Conservation (phyloP, 2,329 filamentous ascomycete genomes). For the Talaromyces pinophilus region DNA sequence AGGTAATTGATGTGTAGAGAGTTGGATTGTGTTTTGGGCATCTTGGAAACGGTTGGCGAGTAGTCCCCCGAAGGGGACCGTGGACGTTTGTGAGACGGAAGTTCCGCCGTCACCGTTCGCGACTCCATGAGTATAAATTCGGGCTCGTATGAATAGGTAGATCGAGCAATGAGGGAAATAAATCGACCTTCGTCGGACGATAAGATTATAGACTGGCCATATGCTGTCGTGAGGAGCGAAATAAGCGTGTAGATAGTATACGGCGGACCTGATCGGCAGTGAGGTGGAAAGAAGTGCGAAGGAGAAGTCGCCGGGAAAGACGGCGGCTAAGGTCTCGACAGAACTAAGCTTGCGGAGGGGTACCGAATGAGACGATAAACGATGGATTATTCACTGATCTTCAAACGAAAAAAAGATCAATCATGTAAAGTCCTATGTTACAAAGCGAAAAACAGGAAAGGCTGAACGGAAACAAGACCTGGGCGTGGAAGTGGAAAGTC, state of each 20-base stretch:
- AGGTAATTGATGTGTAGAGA: conserved; percentile 70
- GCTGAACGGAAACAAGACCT: neutral
- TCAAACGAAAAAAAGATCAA: neutral
- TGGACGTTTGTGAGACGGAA: conserved; percentile 46
- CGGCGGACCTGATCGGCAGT: conserved; percentile 8
- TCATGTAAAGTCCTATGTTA: neutral
- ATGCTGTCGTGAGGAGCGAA: conserved; percentile 6
- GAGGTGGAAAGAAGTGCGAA: conserved; percentile 14
- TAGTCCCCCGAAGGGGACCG: conserved; percentile 48
- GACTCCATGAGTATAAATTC: conserved; percentile 35
- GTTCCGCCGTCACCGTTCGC: conserved; percentile 37
- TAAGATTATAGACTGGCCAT: neutral
- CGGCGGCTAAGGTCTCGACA: conserved; percentile 20
- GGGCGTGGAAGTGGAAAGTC: conserved; percentile 39
- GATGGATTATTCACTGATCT: neutral
- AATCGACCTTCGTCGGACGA: conserved; percentile 13
- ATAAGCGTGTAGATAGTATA: neutral
- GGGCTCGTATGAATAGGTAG: neutral
- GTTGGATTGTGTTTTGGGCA: conserved; percentile 56
- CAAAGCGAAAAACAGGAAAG: conserved; percentile 39
- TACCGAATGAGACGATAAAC: neutral
- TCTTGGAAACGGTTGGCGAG: conserved; percentile 49
- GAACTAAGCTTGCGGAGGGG: conserved; percentile 27
- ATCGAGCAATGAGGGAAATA: neutral
- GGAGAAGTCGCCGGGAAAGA: conserved; percentile 26